Percentiles rank a stretch among this genome's conserved stretches.
phyloP scores from a whole-genome alignment of 2,329 filamentous ascomycete genomes.

The Verticillium zaregamsianum region DNA sequence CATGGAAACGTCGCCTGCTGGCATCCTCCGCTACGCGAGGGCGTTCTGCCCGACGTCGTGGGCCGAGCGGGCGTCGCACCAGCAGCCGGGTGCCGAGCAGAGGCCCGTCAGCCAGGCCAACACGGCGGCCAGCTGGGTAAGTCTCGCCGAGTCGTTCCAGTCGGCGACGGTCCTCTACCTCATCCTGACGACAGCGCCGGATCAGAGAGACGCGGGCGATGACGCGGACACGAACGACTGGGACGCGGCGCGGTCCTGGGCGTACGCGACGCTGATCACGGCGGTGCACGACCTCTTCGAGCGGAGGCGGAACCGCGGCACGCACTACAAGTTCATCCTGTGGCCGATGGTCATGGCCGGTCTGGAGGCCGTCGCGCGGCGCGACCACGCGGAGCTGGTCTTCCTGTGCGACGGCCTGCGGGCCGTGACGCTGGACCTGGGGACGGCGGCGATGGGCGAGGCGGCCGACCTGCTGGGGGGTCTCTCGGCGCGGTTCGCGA shows the following conservation, averaged over 20 bases:
- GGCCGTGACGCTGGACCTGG: neutral
- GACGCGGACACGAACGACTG: neutral
- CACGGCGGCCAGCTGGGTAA: neutral
- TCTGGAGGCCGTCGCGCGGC: neutral
- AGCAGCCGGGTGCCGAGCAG: neutral
- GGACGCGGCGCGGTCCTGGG: neutral
- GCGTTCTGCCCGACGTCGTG: neutral
- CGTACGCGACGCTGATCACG: neutral
- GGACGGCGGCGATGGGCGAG: neutral
- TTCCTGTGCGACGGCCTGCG: neutral
- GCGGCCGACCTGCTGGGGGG: neutral
- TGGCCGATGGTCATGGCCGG: conserved; percentile 1
- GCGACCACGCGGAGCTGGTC: neutral
- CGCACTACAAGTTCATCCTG: conserved; percentile 1
- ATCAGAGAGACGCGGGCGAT: too few relatives aligned
- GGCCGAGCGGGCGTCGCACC: neutral
- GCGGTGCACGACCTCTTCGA: neutral
- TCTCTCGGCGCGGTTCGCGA: neutral
- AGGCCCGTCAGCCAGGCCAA: neutral
- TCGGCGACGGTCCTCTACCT: neutral
- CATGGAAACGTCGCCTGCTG: neutral
- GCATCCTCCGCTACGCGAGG: neutral
- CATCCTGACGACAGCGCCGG: neutral
- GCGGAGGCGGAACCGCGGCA: neutral
- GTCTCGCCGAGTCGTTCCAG: neutral